phyloP scores from a whole-genome alignment of 257 asterid genomes.

The Salvia miltiorrhiza region DNA sequence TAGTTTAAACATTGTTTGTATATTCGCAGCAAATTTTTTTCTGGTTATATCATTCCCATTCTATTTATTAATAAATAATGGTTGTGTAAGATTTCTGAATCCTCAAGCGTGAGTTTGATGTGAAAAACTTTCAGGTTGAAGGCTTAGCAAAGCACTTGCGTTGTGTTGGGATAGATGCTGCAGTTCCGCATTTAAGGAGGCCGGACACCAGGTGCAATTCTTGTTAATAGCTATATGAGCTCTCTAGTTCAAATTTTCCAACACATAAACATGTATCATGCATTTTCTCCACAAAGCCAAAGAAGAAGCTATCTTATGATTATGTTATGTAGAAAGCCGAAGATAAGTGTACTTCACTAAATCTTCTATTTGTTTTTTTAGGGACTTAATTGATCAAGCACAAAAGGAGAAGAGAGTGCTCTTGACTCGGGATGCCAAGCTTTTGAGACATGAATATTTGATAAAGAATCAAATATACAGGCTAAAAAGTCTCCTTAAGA shows the following conservation, averaged over 20 bases:
- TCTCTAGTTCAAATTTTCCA: neutral
- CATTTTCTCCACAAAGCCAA: neutral
- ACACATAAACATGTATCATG: neutral
- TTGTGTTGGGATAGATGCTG: conserved; percentile 97
- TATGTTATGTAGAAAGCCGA: neutral
- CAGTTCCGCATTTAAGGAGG: conserved; percentile 67
- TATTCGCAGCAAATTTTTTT: neutral
- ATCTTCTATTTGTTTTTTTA: conserved; percentile 18
- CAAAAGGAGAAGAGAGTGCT: conserved; percentile 77
- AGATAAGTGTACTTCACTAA: neutral
- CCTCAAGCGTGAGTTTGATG: conserved; percentile 1
- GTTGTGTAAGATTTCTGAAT: neutral
- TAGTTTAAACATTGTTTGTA: neutral
- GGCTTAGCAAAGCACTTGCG: conserved; percentile 95
- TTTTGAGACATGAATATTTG: conserved; percentile 74
- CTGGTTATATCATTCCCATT: neutral
- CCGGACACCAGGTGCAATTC: conserved; percentile 69
- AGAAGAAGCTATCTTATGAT: neutral
- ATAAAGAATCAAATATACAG: conserved; percentile 73
- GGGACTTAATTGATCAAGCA: conserved; percentile 84
- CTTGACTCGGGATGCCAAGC: conserved; percentile 86
- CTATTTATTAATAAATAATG: neutral
- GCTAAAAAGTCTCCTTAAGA: conserved; percentile 69
- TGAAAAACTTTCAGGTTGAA: conserved; percentile 56
- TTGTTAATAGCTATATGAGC: conserved; percentile 8